Evolutionary conservation across 352 stramenopile species (phyloP).

Genomic region (Phytophthora crassamura): DNA sequence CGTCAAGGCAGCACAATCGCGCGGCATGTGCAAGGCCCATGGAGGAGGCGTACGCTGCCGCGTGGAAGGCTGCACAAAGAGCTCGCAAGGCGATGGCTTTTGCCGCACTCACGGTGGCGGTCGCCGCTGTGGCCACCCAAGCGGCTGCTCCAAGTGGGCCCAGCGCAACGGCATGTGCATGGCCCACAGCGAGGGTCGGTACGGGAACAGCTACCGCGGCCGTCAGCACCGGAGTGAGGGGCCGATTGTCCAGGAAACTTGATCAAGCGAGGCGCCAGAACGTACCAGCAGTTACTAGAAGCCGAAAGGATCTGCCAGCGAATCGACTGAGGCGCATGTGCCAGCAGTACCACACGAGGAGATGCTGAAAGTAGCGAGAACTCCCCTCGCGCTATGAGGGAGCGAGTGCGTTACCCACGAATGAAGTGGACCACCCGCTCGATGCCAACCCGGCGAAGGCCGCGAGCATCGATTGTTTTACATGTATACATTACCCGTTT

Average conservation of each 20-base stretch:
- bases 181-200: constrained; percentile 83
- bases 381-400: constrained; percentile 23
- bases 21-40: constrained; percentile 88
- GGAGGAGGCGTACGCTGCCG: constrained; percentile 83
- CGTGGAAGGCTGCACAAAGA: constrained; percentile 85
- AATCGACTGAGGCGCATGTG: constrained; percentile 26
- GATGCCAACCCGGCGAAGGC: constrained; percentile 20
- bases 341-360: constrained; percentile 35
- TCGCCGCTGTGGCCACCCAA: constrained; percentile 72
- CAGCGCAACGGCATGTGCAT: constrained; percentile 89
- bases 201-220: constrained; percentile 83
- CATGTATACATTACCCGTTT: constrained; percentile 32
- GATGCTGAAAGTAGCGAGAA: constrained; percentile 26
- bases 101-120: constrained; percentile 81
- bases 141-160: constrained; percentile 81
- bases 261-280: constrained; percentile 11
- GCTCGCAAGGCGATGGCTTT: constrained; percentile 84
- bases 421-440: constrained; percentile 32
- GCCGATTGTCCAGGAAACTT: constrained; percentile 16
- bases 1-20: constrained; percentile 78
- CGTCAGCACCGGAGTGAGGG: constrained; percentile 53
- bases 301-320: constrained; percentile 11
- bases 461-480: constrained; percentile 26
- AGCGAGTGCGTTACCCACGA: constrained; percentile 24
- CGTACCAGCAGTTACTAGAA: constrained; percentile 14